Evolutionary conservation across 768 basidiomycete species (phyloP).

Genomic region (Peribolospora baueri): DNA sequence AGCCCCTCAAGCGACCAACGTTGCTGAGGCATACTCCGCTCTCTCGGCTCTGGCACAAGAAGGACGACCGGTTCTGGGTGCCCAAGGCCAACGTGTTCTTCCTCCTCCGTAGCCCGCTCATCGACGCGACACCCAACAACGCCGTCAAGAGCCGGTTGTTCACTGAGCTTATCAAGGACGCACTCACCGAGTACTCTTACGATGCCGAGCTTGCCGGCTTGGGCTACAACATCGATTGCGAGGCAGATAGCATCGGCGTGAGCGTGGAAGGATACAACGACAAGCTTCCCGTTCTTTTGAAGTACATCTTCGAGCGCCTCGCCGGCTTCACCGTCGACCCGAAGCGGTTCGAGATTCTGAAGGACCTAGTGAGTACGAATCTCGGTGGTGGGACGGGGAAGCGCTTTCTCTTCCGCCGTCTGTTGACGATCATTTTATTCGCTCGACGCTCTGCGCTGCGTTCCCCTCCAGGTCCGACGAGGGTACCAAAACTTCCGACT

Average conservation of each 20-base stretch:
- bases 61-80: slow-evolving; percentile 88
- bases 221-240: slow-evolving; percentile 38
- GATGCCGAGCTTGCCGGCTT: slow-evolving; percentile 81
- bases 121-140: slow-evolving; percentile 33
- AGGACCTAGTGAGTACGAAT: slow-evolving; percentile 40
- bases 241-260: slow-evolving; percentile 42
- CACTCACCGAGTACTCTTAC: slow-evolving; percentile 72
- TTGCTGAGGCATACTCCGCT: slow-evolving; percentile 47
- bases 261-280: slow-evolving; percentile 71
- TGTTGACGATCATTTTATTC: background rate
- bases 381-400: background rate
- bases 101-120: slow-evolving; percentile 32
- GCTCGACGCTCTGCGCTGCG: background rate
- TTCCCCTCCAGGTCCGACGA: slow-evolving; percentile 32
- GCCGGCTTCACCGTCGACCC: slow-evolving; percentile 37
- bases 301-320: slow-evolving; percentile 44
- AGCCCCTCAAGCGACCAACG: slow-evolving; percentile 53
- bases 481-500: slow-evolving; percentile 72
- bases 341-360: slow-evolving; percentile 55
- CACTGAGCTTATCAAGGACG: slow-evolving; percentile 62
- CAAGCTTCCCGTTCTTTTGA: slow-evolving; percentile 47
- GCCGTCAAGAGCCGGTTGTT: slow-evolving; percentile 55
- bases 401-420: background rate
- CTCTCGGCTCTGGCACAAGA: slow-evolving; percentile 79
- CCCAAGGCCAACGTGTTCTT: slow-evolving; percentile 62